phyloP scores from a whole-genome alignment of 1,139 yeast genomes.

The Zhuliangozyma blackwelliae region DNA sequence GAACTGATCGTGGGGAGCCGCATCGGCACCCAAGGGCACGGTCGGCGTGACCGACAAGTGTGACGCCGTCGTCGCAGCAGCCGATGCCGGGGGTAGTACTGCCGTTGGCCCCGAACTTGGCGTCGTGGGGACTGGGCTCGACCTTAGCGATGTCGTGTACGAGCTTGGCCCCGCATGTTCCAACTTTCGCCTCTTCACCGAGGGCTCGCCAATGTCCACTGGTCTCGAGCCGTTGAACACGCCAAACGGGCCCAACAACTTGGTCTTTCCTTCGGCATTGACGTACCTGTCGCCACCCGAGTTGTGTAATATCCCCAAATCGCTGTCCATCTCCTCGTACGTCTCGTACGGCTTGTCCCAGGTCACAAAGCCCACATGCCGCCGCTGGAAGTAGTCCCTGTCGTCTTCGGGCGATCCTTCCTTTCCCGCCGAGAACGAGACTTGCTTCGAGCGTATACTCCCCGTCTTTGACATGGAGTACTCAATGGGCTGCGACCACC shows the following conservation, averaged over 20 bases:
- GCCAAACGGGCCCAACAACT: conserved; percentile 77
- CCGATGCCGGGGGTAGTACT: too few species aligned
- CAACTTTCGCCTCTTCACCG: conserved; percentile 5
- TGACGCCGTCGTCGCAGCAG: neutral
- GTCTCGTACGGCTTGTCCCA: conserved; percentile 62
- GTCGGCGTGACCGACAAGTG: neutral
- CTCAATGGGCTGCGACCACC: conserved; percentile 65
- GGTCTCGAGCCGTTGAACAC: conserved; percentile 42
- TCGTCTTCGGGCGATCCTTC: conserved; percentile 14
- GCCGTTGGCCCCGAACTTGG: too few species aligned
- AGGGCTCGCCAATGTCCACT: neutral
- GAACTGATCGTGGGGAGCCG: conserved; percentile 32
- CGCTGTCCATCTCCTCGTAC: conserved; percentile 80
- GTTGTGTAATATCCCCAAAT: conserved; percentile 57
- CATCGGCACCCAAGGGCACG: conserved; percentile 2
- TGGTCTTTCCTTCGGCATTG: conserved; percentile 41
- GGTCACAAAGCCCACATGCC: conserved; percentile 72
- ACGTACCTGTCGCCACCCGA: conserved; percentile 40
- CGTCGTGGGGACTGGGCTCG: neutral
- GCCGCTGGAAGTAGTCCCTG: conserved; percentile 55
- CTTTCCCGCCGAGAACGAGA: conserved; percentile 18
- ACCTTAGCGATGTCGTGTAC: neutral
- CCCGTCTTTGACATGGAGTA: conserved; percentile 33
- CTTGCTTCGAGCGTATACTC: conserved; percentile 22
- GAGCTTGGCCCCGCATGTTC: neutral